Base-by-base conservation (phyloP, 331 rosid species). In the Pyracantha coccinea region DNA sequence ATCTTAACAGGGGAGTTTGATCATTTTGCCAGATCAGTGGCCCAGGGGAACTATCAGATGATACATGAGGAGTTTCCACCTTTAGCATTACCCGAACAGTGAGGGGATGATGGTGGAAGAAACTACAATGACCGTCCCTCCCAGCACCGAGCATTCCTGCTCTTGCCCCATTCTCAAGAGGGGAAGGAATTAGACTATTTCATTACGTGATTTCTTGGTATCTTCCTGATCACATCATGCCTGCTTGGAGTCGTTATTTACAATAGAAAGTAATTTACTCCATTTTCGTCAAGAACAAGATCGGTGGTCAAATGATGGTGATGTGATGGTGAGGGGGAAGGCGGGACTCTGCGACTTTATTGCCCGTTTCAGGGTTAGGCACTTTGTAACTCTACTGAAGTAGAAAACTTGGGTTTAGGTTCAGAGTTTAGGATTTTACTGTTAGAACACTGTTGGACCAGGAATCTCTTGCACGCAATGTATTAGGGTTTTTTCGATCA, bases 1-100 rank as follows among this genome's bases (percentile, higher is more conserved):
- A 61, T 85, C 70, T 73, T 70, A n/a, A 75, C 88, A 81, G 86
- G 86, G 85, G 75, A 4, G 66, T 84, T 78, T 88, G 89, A 86
- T 77, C 80, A 79, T 41, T 75, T 76, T 77, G 72, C 80, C 69
- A 80, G 83, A 82, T 84, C 66, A 72, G 75, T 79, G 79, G 82
- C 81, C 66, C 74, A 17, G 75, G 84, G 72, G 66, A 83, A 79
- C 64, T 68, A 75, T 75, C 57, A 31, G 60, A 72, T 84, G 85
- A 79, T 80, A 75, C 82, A 73, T 65, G 82, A 78, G 77, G 83
- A 73, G 85, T 61, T 83, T 72, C 68, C 63, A 21, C 83, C 73
- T 69, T 74, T 71, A 57, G 61, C 72, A 29, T 78, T 66, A 47
- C 44, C 59, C 33, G 70, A 70, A 72, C 78, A 53, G 75, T 57